Evolutionary conservation across 441 rosid species (phyloP).

Genomic region (Dalechampia spathulata): DNA sequence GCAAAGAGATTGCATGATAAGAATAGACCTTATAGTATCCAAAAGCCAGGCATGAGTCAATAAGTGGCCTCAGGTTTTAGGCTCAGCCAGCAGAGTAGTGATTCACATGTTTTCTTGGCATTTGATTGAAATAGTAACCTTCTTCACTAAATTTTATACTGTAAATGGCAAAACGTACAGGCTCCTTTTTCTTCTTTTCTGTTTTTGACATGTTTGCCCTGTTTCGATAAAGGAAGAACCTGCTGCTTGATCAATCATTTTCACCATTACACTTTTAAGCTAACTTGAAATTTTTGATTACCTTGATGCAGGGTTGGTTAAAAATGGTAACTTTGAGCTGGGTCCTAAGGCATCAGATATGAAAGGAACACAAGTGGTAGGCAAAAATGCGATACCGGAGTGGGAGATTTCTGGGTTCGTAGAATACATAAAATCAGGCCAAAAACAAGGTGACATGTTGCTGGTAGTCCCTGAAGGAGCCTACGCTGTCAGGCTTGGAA

Average conservation of each 20-base stretch:
- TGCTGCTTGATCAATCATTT: background rate
- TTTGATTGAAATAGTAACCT: background rate
- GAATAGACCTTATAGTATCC: too few species aligned
- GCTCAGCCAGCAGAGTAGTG: too few species aligned
- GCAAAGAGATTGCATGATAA: too few species aligned
- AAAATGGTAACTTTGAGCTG: slow-evolving; percentile 67
- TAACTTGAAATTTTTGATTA: background rate
- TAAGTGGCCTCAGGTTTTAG: too few species aligned
- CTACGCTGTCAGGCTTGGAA: slow-evolving; percentile 60
- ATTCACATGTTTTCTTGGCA: too few species aligned
- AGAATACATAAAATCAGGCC: slow-evolving; percentile 80
- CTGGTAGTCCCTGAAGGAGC: slow-evolving; percentile 67
- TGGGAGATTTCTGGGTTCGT: slow-evolving; percentile 66
- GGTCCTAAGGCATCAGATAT: slow-evolving; percentile 50
- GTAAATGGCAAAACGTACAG: background rate
- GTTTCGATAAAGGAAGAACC: background rate
- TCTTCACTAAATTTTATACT: too few species aligned
- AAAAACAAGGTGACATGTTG: slow-evolving; percentile 79
- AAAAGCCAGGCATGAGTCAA: too few species aligned
- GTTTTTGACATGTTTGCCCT: background rate
- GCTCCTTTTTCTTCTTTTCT: background rate
- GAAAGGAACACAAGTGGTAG: slow-evolving; percentile 47
- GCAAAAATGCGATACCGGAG: slow-evolving; percentile 38
- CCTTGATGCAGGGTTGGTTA: slow-evolving; percentile 41
- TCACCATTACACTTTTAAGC: background rate